Evolutionary conservation across 371 early-diverging fungal genomes (phyloP), one percentile per base, ranked within the genome.

Genomic region (Mucor saturninus): DNA sequence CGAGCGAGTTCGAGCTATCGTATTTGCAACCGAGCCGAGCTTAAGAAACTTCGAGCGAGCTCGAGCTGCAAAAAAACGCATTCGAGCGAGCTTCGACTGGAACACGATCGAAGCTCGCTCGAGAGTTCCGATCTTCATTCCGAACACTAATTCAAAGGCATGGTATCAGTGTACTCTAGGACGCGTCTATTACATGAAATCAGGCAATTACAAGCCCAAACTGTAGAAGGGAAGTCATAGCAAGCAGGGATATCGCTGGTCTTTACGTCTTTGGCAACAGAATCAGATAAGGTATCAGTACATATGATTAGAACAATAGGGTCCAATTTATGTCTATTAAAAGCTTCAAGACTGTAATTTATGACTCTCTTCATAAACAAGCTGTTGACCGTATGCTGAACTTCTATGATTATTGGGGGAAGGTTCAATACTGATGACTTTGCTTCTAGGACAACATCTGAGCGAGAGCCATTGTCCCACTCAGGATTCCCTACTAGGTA

Each of bases 391-490:
- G 56, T 55, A 38, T 50, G 62, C 30, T 62, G 62, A 26, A 62
- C 40, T 50, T 60, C 61, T 55, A 65, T 56, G 35, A 65, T 56
- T 56, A 60, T 60, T 37, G 54, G 56, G 29, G 60, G 42, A 56
- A 60, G 56, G 29, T 56, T 8, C 56, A 37, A 55, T 55, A 32
- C 51, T 48, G 39, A 32, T 52, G 64, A 62, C 39, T 55, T 62
- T 55, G 62, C 37, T 55, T 62, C 62, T 46, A 62, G 62, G 21
- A 62, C 62, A 62, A 40, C 29, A 37, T 54, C 56, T 59, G 61
- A 65, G 50, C 61, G 60, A 56, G 66, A 60, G 50, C 61, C 56
- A 43, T 60, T 61, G 31, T 56, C 54, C 61, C 61, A 67, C 53
- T 67, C 67, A 46, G 54, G 37, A 46, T 61, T 57, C 48, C 52